Evolutionary conservation across 495 filamentous ascomycete genomes (phyloP), one percentile per base, ranked within the genome.

Genomic region (Entonaema liquescens): DNA sequence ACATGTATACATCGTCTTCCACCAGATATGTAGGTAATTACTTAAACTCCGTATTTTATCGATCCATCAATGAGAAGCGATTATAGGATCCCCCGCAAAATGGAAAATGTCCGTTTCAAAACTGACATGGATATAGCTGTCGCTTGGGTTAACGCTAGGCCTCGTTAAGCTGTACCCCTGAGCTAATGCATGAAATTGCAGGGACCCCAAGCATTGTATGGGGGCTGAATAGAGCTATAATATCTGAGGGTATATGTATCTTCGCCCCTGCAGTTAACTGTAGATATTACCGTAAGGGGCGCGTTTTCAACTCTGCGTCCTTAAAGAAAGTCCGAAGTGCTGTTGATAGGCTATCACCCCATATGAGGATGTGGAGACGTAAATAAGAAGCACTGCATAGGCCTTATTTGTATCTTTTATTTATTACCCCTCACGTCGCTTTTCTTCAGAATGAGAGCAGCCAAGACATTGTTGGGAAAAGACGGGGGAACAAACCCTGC

Each of bases 181-280:
- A 72, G 31, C 64, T 68, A 68, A 68, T 65, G 70, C 65, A 68
- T 65, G 47, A 29, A 40, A 17, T 36, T 28, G 17, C 49, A 68
- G 40, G 65, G 40, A 15, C 5, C 21, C 15, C 31, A 19, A 7
- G 15, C 23, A 26, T 31, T 19, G 3, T 17, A 47, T 23, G 31
- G 26, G 52, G 19, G 25, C 25, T 29, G 38, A 53, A 62, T 57
- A 50, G 40, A 33, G 15, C 13, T 5, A 7, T 57, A 42, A 63
- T 50, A 64, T 71, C 58, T 26, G 4, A 28, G n/a, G n/a, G 2
- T 21, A 53, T 53, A 19, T 42, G n/a, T 33, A 7, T 33, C 31
- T 50, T 44, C 17, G n/a, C 31, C 40, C 52, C 50, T 50, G 44
- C 26, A 50, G 62, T n/a, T 33, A 55, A 31, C 29, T 33, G 44